phyloP scores from a whole-genome alignment of 805 yeast species.

The Kuraishia cidri region DNA sequence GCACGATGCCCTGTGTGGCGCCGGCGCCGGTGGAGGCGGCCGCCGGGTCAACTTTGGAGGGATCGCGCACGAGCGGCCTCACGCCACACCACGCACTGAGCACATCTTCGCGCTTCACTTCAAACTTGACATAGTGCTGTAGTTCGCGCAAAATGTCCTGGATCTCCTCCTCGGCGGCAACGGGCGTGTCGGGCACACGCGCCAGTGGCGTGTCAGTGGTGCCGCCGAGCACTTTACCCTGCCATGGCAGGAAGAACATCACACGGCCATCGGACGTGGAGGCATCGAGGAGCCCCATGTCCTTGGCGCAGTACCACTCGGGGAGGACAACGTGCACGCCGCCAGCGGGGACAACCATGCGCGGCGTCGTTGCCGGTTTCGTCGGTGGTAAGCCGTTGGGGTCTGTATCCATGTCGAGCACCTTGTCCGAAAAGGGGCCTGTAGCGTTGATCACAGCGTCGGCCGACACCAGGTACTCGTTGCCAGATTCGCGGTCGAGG shows the following conservation, averaged over 20 bases:
- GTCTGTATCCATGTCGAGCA: constrained; percentile 80
- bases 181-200: constrained; percentile 64
- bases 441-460: constrained; percentile 85
- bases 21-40: constrained; percentile 32
- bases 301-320: constrained; percentile 82
- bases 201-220: constrained; percentile 88
- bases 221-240: constrained; percentile 92
- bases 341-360: constrained; percentile 88
- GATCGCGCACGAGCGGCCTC: constrained; percentile 88
- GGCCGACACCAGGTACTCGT: constrained; percentile 51
- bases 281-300: constrained; percentile 86
- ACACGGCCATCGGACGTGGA: constrained; percentile 93
- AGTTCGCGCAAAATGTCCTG: constrained; percentile 80
- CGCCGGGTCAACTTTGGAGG: too few relatives aligned
- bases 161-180: constrained; percentile 83
- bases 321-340: constrained; percentile 94
- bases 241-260: constrained; percentile 97
- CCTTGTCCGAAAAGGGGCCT: constrained; percentile 83
- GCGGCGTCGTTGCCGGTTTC: constrained; percentile 30
- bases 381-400: constrained; percentile 56
- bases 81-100: constrained; percentile 96
- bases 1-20: constrained; percentile 81
- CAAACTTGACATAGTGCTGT: constrained; percentile 83
- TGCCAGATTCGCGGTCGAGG: constrained; percentile 60
- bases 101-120: constrained; percentile 84